A percentile compares a stretch with the other conserved stretches of the same genome.
phyloP scores from a whole-genome alignment of 352 stramenopile genomes.

The Phytophthora hybrid region DNA sequence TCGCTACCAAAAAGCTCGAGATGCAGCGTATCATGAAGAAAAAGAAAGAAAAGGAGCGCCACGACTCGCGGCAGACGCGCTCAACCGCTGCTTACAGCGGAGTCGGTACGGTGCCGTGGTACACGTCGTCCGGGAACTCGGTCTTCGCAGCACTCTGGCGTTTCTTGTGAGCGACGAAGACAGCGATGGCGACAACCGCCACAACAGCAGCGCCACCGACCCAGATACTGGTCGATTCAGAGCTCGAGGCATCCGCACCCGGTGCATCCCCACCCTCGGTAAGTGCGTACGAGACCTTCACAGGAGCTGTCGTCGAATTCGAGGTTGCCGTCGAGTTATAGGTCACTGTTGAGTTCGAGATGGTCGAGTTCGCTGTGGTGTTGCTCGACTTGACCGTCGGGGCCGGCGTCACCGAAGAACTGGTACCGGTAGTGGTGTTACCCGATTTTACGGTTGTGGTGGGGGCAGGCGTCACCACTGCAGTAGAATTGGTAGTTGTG shows the following conservation, averaged over 20 bases:
- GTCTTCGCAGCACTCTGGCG: conserved; percentile 5
- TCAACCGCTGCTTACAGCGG: conserved; percentile 5
- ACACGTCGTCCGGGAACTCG: background rate
- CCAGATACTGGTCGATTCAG: background rate
- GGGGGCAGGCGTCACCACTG: background rate
- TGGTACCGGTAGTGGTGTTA: conserved; percentile 9
- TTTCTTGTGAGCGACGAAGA: background rate
- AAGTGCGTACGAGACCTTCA: background rate
- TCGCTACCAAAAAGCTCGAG: background rate
- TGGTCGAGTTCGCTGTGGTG: background rate
- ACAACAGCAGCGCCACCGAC: background rate
- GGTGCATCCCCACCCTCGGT: background rate
- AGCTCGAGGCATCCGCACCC: background rate
- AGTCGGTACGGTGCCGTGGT: conserved; percentile 6
- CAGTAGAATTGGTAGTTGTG: background rate
- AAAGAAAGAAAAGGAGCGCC: background rate
- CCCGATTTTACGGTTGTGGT: conserved; percentile 11
- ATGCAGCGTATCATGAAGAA: background rate
- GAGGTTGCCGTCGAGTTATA: background rate
- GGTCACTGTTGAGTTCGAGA: background rate
- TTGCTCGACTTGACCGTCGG: conserved; percentile 14
- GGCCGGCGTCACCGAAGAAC: conserved; percentile 4
- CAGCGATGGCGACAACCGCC: background rate
- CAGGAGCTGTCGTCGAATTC: background rate
- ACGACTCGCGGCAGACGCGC: background rate